phyloP scores from a whole-genome alignment of 495 filamentous ascomycete genomes.

The Aspergillus leporis region DNA sequence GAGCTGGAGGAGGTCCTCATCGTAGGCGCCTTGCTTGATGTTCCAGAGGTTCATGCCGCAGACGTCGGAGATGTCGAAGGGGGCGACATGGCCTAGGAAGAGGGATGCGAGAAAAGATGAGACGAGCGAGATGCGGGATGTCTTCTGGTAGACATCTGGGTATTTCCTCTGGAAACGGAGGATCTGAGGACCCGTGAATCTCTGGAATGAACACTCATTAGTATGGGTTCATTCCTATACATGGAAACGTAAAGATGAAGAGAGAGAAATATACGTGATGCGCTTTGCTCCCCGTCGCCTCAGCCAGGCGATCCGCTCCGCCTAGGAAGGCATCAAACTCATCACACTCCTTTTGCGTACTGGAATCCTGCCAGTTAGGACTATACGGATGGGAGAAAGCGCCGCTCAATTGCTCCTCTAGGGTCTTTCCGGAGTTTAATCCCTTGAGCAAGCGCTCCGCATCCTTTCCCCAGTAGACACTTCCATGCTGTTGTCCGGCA shows the following conservation, averaged over 20 bases:
- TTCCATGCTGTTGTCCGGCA: constrained; percentile 95
- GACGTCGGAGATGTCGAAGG: constrained; percentile 91
- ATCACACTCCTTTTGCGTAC: constrained; percentile 89
- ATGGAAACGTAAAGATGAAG: not conserved
- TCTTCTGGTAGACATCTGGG: constrained; percentile 76
- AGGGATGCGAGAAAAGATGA: constrained; percentile 94
- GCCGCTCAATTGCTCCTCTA: constrained; percentile 68
- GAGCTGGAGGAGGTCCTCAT: constrained; percentile 70
- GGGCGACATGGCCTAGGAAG: constrained; percentile 81
- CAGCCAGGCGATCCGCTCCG: constrained; percentile 63
- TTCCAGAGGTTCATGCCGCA: constrained; percentile 98
- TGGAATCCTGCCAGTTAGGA: constrained; percentile 97
- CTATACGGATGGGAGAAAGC: constrained; percentile 86
- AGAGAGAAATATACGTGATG: constrained; percentile 72
- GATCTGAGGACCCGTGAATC: constrained; percentile 98
- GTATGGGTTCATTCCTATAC: not conserved
- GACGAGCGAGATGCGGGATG: constrained; percentile 85
- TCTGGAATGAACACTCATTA: constrained; percentile 45
- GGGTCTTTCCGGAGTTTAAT: constrained; percentile 57
- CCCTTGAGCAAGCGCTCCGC: constrained; percentile 64
- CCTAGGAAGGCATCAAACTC: constrained; percentile 75
- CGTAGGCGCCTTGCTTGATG: constrained; percentile 71
- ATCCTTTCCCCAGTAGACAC: constrained; percentile 81
- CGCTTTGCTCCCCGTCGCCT: constrained; percentile 83
- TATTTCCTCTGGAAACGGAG: constrained; percentile 78